phyloP scores from a whole-genome alignment of 2,329 filamentous ascomycete species.

The Sporothrix protearum region DNA sequence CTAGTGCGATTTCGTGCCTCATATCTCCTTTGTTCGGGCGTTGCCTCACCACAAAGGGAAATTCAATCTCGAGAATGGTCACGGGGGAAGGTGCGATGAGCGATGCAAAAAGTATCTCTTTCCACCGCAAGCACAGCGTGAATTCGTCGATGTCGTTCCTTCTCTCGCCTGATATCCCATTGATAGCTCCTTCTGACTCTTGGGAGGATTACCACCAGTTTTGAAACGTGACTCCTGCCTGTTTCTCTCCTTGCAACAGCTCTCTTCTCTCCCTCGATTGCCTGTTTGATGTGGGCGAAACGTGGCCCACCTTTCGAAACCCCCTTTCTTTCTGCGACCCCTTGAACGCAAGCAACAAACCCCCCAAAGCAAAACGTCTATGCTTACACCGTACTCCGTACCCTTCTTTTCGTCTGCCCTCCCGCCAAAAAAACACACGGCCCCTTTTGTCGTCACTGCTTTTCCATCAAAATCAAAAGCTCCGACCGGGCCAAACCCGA shows the following conservation, averaged over 20 bases:
- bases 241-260: not conserved
- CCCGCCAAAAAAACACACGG: not conserved
- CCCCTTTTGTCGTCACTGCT: not conserved
- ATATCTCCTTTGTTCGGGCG: conserved; percentile 1
- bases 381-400: no score
- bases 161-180: not conserved
- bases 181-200: not conserved
- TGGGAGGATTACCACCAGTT: not conserved
- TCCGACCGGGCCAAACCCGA: conserved; percentile 11
- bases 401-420: not conserved
- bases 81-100: not conserved
- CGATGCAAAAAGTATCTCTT: not conserved
- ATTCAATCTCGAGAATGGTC: not conserved
- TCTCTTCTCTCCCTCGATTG: not conserved
- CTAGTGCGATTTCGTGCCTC: not conserved
- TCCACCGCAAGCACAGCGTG: not conserved
- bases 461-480: not conserved
- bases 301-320: conserved; percentile 25
- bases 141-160: not conserved
- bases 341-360: not conserved
- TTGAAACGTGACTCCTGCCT: conserved; percentile 1
- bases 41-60: conserved; percentile 4
- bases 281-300: conserved; percentile 23
- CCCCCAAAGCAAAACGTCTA: not conserved
- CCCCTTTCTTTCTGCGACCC: conserved; percentile 17